These are phyloP conservation scores for Neurospora sp. DNA, from an alignment of 495 filamentous ascomycete species.

Conservation along the genomic window DNA sequence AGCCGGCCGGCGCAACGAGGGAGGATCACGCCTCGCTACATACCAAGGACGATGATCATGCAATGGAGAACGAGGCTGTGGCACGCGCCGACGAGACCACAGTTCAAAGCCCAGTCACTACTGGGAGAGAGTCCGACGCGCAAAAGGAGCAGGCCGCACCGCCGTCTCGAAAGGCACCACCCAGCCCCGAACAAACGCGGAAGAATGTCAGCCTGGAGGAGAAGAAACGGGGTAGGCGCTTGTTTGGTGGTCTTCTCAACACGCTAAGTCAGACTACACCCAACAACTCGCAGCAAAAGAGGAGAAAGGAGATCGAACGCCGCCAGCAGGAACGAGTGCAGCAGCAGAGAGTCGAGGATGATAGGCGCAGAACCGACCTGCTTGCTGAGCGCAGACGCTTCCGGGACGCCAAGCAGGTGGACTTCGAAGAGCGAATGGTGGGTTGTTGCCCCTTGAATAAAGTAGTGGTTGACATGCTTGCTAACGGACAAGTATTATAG, in stretches of 20 bases:
- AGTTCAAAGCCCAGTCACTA: background rate
- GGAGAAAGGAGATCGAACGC: constrained; percentile 79
- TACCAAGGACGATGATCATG: background rate
- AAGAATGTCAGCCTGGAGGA: constrained; percentile 57
- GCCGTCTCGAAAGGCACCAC: constrained; percentile 1
- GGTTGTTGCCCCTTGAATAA: constrained; percentile 11
- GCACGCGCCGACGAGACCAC: background rate
- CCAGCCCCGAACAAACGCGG: constrained; percentile 5
- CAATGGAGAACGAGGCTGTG: background rate
- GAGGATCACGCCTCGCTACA: background rate
- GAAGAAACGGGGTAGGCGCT: constrained; percentile 73
- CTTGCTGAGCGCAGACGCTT: constrained; percentile 49
- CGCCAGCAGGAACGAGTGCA: constrained; percentile 77
- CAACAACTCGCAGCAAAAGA: constrained; percentile 49
- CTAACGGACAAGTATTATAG: constrained; percentile 33
- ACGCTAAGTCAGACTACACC: constrained; percentile 76
- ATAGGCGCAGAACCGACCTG: constrained; percentile 52
- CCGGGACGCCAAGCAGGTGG: constrained; percentile 59
- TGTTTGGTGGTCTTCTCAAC: constrained; percentile 83
- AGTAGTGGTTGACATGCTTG: background rate
- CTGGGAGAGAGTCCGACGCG: background rate
- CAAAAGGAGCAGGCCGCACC: background rate
- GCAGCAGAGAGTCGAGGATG: constrained; percentile 55
- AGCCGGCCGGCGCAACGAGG: background rate
- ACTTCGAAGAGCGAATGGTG: constrained; percentile 73